Conservation (phyloP, 108 stramenopile genomes). For the Hondaea fermentalgiana region DNA sequence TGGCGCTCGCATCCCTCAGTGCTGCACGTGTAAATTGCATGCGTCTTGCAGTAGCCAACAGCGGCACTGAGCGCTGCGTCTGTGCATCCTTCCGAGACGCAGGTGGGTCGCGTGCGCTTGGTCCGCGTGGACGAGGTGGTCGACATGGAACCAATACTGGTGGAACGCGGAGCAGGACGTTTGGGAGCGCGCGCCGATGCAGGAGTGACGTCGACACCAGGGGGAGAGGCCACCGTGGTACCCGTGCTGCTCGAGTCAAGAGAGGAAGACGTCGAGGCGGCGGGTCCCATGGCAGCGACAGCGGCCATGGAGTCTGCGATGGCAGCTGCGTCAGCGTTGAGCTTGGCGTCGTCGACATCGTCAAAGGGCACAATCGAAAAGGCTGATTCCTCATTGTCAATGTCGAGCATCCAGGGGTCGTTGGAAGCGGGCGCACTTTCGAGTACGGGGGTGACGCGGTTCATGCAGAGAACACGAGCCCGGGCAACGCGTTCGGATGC, state of each 20-base stretch:
- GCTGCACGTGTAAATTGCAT: background rate
- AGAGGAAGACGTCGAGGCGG: background rate
- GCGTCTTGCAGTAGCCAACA: background rate
- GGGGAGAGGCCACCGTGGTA: too few relatives aligned
- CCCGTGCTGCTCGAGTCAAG: too few relatives aligned
- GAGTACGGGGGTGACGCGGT: background rate
- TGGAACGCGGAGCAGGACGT: background rate
- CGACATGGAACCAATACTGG: background rate
- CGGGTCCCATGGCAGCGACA: background rate
- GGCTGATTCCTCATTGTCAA: background rate
- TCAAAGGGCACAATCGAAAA: background rate
- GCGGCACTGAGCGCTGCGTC: background rate
- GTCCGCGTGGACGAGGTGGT: background rate
- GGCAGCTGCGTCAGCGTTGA: background rate
- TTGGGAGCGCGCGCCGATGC: background rate
- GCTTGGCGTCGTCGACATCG: background rate
- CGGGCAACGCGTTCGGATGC: background rate
- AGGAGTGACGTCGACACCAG: background rate
- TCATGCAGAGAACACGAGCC: background rate
- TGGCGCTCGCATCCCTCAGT: conserved; percentile 64
- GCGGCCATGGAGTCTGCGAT: background rate
- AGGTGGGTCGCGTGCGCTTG: background rate
- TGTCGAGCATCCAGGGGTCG: background rate
- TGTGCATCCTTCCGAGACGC: background rate
- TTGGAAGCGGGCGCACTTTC: background rate